Conservation (phyloP, 768 basidiomycete species). For the Boletus tomentosulus region DNA sequence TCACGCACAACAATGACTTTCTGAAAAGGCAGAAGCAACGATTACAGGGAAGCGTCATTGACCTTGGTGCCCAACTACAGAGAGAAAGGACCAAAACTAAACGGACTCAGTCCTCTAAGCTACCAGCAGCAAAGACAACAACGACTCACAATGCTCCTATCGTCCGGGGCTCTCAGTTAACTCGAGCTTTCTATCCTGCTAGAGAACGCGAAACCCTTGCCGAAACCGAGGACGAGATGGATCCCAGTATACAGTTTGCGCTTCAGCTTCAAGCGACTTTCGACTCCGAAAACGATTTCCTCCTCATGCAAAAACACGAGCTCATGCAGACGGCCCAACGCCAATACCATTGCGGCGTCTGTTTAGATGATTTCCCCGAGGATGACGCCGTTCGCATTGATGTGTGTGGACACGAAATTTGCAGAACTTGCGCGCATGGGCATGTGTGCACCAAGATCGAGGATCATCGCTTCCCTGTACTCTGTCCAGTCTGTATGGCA, state of each 20-base stretch:
- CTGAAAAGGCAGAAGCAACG: constrained; percentile 18
- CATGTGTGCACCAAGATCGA: constrained; percentile 46
- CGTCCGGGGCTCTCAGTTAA: neutral
- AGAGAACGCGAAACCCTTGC: neutral
- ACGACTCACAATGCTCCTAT: neutral
- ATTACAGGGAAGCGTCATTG: constrained; percentile 26
- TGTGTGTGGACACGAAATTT: constrained; percentile 49
- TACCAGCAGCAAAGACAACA: neutral
- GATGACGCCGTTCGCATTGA: constrained; percentile 41
- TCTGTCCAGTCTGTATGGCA: constrained; percentile 54
- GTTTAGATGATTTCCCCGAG: constrained; percentile 46
- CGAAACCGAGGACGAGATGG: neutral
- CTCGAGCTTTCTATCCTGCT: neutral
- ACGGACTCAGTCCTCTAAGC: neutral
- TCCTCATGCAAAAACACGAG: constrained; percentile 30
- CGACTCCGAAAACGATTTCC: constrained; percentile 37
- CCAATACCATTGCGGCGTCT: constrained; percentile 51
- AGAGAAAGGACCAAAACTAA: constrained; percentile 7
- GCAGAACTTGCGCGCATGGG: constrained; percentile 45
- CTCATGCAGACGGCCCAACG: constrained; percentile 31
- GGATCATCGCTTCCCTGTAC: constrained; percentile 54
- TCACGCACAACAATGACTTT: constrained; percentile 29
- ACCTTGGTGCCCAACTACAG: constrained; percentile 10
- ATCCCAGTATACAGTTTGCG: constrained; percentile 22
- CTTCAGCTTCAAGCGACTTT: constrained; percentile 35